Evolutionary conservation across 768 basidiomycete species (phyloP).

Genomic region (Agrocybe pediades): DNA sequence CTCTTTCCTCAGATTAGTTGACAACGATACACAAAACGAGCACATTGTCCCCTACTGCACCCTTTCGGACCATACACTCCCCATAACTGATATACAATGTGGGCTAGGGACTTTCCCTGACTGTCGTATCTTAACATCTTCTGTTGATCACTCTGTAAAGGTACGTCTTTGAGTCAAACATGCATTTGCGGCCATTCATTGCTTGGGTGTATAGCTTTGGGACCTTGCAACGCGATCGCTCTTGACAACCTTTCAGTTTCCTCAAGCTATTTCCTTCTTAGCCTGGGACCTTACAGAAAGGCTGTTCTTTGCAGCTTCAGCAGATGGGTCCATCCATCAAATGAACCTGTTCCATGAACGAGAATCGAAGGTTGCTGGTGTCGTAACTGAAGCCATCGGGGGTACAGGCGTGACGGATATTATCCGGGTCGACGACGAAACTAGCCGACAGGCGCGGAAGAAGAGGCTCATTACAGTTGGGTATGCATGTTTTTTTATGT

Average conservation of each 20-base stretch:
- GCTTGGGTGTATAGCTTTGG: constrained; percentile 60
- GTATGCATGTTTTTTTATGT: constrained; percentile 38
- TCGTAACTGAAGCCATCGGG: constrained; percentile 68
- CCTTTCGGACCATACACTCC: constrained; percentile 90
- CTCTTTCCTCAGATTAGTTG: constrained; percentile 58
- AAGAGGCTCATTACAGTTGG: constrained; percentile 71
- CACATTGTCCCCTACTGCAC: constrained; percentile 76
- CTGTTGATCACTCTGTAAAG: constrained; percentile 91
- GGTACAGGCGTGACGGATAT: constrained; percentile 72
- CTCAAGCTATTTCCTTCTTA: constrained; percentile 68
- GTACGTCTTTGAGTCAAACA: constrained; percentile 35
- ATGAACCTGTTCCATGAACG: constrained; percentile 75
- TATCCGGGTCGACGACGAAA: constrained; percentile 66
- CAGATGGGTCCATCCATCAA: constrained; percentile 75
- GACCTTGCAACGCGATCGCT: constrained; percentile 74
- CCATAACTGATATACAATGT: constrained; percentile 79
- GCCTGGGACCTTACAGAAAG: constrained; percentile 87
- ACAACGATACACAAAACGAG: constrained; percentile 74
- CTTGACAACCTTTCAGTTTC: constrained; percentile 87
- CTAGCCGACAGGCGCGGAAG: constrained; percentile 44
- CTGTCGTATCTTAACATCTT: constrained; percentile 78
- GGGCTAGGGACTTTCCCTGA: constrained; percentile 80
- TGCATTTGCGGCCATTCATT: constrained; percentile 11
- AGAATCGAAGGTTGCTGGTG: constrained; percentile 52
- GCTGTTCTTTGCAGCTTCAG: constrained; percentile 83